A percentile compares a stretch with the other conserved stretches of the same genome.
Evolutionary conservation across 352 stramenopile species (phyloP).

Genomic region (Nothophytophthora sp.): DNA sequence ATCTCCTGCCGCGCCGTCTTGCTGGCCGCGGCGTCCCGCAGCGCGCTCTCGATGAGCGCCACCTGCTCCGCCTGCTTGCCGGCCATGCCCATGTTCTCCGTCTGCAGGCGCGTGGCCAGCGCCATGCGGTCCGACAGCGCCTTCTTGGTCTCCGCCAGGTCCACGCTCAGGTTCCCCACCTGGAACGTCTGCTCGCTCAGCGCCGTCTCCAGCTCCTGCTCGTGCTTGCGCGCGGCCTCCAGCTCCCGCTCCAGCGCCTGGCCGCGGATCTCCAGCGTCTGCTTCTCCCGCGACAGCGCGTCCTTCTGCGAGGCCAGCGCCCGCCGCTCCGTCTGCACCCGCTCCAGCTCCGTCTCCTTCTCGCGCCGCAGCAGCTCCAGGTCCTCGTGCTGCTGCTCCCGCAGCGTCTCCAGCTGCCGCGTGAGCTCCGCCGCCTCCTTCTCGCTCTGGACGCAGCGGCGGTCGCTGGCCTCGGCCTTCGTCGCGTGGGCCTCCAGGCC

Average conservation of each 20-base stretch:
- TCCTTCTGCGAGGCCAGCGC: constrained; percentile 27
- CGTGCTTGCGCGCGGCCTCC: constrained; percentile 35
- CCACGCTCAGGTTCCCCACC: constrained; percentile 67
- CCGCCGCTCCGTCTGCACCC: constrained; percentile 40
- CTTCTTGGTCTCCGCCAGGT: constrained; percentile 83
- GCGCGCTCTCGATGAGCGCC: constrained; percentile 65
- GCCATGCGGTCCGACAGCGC: constrained; percentile 82
- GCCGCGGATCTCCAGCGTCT: constrained; percentile 29
- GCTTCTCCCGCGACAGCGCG: constrained; percentile 30
- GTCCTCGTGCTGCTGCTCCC: constrained; percentile 58
- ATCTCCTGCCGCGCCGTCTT: constrained; percentile 47
- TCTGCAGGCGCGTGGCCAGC: constrained; percentile 77
- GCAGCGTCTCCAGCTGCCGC: constrained; percentile 50
- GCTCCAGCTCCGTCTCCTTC: constrained; percentile 59
- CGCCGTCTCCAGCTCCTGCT: constrained; percentile 44
- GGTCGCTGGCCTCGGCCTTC: constrained; percentile 57
- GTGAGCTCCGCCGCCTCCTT: constrained; percentile 50
- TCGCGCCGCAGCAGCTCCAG: constrained; percentile 63
- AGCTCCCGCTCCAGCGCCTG: constrained; percentile 36
- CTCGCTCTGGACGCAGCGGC: constrained; percentile 48
- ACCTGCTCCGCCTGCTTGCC: constrained; percentile 80
- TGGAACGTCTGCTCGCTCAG: constrained; percentile 58
- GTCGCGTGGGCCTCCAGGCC: constrained; percentile 66
- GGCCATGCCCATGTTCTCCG: constrained; percentile 85
- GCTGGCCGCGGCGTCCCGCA: constrained; percentile 53